phyloP scores from a whole-genome alignment of 805 yeast genomes.

The Candida stauntonica region DNA sequence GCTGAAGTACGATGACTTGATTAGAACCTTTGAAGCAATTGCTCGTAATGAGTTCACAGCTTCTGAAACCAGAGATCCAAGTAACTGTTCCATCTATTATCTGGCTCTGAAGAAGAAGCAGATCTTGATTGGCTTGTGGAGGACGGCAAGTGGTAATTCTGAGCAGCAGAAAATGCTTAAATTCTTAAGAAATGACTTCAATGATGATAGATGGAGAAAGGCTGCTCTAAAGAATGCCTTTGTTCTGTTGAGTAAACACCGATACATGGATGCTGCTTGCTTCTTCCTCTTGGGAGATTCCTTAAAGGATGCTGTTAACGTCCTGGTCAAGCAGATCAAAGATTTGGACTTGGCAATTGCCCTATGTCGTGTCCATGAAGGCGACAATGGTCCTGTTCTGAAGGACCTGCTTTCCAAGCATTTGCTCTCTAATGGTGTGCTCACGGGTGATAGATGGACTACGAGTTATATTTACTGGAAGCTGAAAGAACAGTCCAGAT shows the following conservation, averaged over 20 bases:
- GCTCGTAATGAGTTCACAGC: conserved; percentile 70
- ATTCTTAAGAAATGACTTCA: conserved; percentile 74
- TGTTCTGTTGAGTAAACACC: conserved; percentile 82
- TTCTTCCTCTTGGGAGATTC: conserved; percentile 80
- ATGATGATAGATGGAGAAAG: conserved; percentile 69
- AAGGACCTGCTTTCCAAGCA: conserved; percentile 43
- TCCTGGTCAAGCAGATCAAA: conserved; percentile 58
- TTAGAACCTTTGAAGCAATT: conserved; percentile 54
- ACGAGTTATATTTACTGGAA: conserved; percentile 80
- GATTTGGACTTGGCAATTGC: conserved; percentile 76
- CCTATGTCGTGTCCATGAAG: conserved; percentile 72
- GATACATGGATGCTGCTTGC: conserved; percentile 82
- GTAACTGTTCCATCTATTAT: conserved; percentile 66
- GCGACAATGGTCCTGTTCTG: conserved; percentile 53
- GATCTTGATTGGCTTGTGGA: conserved; percentile 78
- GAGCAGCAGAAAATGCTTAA: conserved; percentile 81
- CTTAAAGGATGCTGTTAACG: conserved; percentile 71
- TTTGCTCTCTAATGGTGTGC: conserved; percentile 53
- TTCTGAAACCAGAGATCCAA: conserved; percentile 62
- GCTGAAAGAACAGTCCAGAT: conserved; percentile 39
- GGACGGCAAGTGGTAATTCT: conserved; percentile 63
- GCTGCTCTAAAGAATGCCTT: conserved; percentile 93
- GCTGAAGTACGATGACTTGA: conserved; percentile 46
- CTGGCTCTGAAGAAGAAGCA: conserved; percentile 76
- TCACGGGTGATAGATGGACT: conserved; percentile 72